Conservation (phyloP, 108 stramenopile species). For the Cyclostephanos invisitatus region DNA sequence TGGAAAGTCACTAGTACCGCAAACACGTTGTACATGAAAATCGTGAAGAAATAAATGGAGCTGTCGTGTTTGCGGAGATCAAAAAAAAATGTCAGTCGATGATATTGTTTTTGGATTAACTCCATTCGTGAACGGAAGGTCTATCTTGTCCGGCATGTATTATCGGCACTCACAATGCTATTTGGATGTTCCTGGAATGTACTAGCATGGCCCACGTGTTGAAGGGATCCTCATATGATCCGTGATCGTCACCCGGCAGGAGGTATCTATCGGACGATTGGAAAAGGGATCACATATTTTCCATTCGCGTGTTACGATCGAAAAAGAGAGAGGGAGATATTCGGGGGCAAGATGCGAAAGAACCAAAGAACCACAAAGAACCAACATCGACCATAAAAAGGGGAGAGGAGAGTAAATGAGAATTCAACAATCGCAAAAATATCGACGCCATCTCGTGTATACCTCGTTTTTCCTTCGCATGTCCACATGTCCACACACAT, state of each 20-base stretch:
- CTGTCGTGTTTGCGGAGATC: not conserved
- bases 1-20: constrained; percentile 93
- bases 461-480: no score
- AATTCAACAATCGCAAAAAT: no score
- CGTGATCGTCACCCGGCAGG: constrained; percentile 89
- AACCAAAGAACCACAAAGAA: no score
- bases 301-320: not conserved
- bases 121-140: no score
- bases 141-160: no score
- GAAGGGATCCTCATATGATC: constrained; percentile 85
- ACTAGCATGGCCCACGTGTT: constrained; percentile 78
- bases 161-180: constrained; percentile 37
- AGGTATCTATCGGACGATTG: constrained; percentile 19
- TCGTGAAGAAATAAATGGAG: constrained; percentile 82
- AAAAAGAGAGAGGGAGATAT: no score
- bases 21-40: constrained; percentile 93
- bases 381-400: no score
- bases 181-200: constrained; percentile 64
- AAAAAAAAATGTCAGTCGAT: not conserved
- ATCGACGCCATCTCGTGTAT: no score
- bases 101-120: not conserved
- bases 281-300: not conserved
- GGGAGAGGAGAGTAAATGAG: no score
- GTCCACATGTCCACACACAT: not conserved
- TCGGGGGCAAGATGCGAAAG: no score